Conservation (phyloP, 257 asterid species). For the Knoxia roxburghii region DNA sequence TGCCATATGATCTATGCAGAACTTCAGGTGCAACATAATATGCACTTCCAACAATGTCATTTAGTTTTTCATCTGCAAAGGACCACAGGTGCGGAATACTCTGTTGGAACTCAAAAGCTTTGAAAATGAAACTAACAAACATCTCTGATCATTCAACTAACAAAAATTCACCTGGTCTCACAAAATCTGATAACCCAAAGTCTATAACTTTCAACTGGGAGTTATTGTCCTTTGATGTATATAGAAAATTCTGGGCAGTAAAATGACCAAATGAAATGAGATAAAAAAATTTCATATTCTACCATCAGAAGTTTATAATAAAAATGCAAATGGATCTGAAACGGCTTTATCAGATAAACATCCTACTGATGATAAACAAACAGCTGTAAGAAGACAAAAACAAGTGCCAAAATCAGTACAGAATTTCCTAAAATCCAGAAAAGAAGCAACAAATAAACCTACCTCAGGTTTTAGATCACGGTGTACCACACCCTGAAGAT, state of each 20-base stretch:
- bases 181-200: slow-evolving; percentile 64
- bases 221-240: slow-evolving; percentile 44
- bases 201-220: slow-evolving; percentile 58
- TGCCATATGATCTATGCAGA: slow-evolving; percentile 39
- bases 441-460: background rate
- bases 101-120: background rate
- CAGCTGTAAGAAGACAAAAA: background rate
- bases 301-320: too few relatives aligned
- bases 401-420: background rate
- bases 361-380: background rate
- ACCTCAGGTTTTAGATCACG: slow-evolving; percentile 85
- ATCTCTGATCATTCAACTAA: background rate
- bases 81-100: slow-evolving; percentile 15
- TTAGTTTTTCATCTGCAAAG: slow-evolving; percentile 59
- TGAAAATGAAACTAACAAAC: slow-evolving; percentile 4
- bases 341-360: background rate
- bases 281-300: background rate
- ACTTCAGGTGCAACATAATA: slow-evolving; percentile 53
- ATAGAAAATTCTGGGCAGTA: slow-evolving; percentile 50
- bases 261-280: slow-evolving; percentile 11
- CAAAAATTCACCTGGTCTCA: slow-evolving; percentile 45
- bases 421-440: background rate
- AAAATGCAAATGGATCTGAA: background rate
- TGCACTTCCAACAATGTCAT: slow-evolving; percentile 65
- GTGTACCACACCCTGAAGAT: slow-evolving; percentile 70